Base-by-base conservation (phyloP, 2,329 filamentous ascomycete genomes). In the Aspergillus pseudoterreus region DNA sequence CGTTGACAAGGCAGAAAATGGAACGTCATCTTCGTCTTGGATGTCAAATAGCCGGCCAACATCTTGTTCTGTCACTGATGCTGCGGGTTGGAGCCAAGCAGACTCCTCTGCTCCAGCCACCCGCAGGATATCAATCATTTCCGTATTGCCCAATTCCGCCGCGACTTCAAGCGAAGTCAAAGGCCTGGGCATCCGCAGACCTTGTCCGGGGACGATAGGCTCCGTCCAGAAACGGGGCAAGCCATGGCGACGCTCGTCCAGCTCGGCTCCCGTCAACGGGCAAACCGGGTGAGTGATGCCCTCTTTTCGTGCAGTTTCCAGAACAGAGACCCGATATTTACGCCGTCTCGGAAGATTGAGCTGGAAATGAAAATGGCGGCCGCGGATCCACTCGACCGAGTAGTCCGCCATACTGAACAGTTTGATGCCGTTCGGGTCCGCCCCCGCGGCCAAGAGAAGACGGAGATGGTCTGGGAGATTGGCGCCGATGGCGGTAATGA, bases 191-290 rank as follows among this genome's bases (percentile, higher is more conserved):
- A 38, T 44, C n/a, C 41, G 47, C 35, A 52, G 15, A 8, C 33
- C n/a, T 44, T 36, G 52, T 5, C 41, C 53, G 6, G 55, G 55
- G 17, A 55, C 19, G 43, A 49, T 38, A n/a, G 47, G 50, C 44
- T 57, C 55, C 3, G 52, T 53, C 55, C 53, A 57, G 27, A 57
- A 57, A 6, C 38, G 43, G 14, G 52, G 41, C 39, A 57, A 53
- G 27, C 50, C 36, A 39, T 11, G 30, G 22, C 50, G 50, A 21
- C 55, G 44, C 43, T 55, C 49, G 6, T 51, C 50, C 39, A 55
- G 42, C 48, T 55, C 53, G 4, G 24, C 42, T 19, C 47, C 27
- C 2, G 52, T 56, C 45, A 56, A 39, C 3, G 52, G 51, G 39
- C 45, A 43, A 17, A 52, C 22, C 12, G 46, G 52, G 32, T 54